Base-by-base conservation (phyloP, 2,329 filamentous ascomycete genomes). In the Phoma sp. region DNA sequence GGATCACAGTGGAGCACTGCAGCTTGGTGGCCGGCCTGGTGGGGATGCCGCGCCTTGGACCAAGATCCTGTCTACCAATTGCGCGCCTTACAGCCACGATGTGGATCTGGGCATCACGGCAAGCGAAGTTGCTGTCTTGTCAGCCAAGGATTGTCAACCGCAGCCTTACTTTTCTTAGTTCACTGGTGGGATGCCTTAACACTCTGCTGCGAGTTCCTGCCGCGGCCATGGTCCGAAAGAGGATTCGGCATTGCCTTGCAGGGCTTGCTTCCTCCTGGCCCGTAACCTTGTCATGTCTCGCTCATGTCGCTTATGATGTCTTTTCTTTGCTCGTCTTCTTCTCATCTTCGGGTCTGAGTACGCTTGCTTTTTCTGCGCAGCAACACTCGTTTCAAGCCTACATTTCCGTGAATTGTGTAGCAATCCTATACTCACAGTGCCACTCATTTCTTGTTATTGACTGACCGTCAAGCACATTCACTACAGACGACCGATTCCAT, bases 161-260 rank as follows among this genome's bases (percentile, higher is more conserved):
- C 20, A 47, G 45, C 33, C 20, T 48, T 53, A 33, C 32, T 32
- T 23, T 23, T 43, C 39, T 36, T 12, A 36, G 51, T 11, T 45
- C 26, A 49, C 51, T 29, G 43, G 34, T 47, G 28, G 39, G 39
- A 38, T 38, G 51, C 51, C 45, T 54, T 39, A 45, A 45, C 51
- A 54, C 26, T 23, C 29, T 33, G 18, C 15, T 34, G 30, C 18
- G 17, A 38, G 17, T 39, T 45, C 17, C 38, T 21, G 51, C 26
- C 51, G 26, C 18, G 38, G 25, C 36, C 30, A 18, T 25, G 14
- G 9, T 42, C 30, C 18, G 26, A 39, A 20, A n/a, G 28, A 49
- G 11, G 10, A 39, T 26, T 21, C 7, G 17, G 39, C 18, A 39
- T 48, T 33, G 15, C 14, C 7, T 45, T 28, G 36, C 51, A 54